These are phyloP conservation scores for Neoarthrinium moseri DNA, from an alignment of 2,329 filamentous ascomycete genomes.

Conservation along the genomic window DNA sequence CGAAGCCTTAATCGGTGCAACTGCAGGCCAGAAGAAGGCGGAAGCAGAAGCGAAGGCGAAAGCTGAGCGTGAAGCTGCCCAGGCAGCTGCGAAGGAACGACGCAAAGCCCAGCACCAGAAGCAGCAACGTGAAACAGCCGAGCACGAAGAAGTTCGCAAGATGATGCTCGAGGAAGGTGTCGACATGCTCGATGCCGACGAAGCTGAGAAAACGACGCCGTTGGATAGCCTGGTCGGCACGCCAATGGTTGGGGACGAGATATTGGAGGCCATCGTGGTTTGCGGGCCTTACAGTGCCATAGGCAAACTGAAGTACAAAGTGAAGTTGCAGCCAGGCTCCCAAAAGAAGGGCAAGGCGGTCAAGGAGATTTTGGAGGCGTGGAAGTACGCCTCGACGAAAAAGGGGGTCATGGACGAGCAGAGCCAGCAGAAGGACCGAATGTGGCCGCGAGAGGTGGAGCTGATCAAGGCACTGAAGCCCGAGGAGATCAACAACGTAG, in stretches of 20 bases:
- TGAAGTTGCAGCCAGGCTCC: slow-evolving; percentile 86
- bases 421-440: slow-evolving; percentile 64
- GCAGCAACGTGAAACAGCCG: slow-evolving; percentile 71
- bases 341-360: slow-evolving; percentile 94
- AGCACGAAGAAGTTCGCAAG: slow-evolving; percentile 70
- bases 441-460: slow-evolving; percentile 86
- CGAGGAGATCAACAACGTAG: slow-evolving; percentile 75
- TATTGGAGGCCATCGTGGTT: slow-evolving; percentile 64
- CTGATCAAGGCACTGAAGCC: slow-evolving; percentile 78
- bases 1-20: slow-evolving; percentile 81
- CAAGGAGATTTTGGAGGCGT: slow-evolving; percentile 82
- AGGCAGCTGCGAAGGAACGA: slow-evolving; percentile 69
- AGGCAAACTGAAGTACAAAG: slow-evolving; percentile 82
- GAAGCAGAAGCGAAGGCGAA: slow-evolving; percentile 69
- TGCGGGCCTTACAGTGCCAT: slow-evolving; percentile 66
- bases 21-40: slow-evolving; percentile 63
- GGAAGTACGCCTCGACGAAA: slow-evolving; percentile 64
- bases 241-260: slow-evolving; percentile 79
- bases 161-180: slow-evolving; percentile 58
- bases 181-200: slow-evolving; percentile 60
- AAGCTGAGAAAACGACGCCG: slow-evolving; percentile 50
- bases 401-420: slow-evolving; percentile 62
- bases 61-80: slow-evolving; percentile 68
- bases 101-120: slow-evolving; percentile 78
- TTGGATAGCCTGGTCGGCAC: slow-evolving; percentile 76